These are phyloP conservation scores for Auxenochlorella pyrenoidosa DNA, from an alignment of 139 green algal species.

Conservation along the genomic window DNA sequence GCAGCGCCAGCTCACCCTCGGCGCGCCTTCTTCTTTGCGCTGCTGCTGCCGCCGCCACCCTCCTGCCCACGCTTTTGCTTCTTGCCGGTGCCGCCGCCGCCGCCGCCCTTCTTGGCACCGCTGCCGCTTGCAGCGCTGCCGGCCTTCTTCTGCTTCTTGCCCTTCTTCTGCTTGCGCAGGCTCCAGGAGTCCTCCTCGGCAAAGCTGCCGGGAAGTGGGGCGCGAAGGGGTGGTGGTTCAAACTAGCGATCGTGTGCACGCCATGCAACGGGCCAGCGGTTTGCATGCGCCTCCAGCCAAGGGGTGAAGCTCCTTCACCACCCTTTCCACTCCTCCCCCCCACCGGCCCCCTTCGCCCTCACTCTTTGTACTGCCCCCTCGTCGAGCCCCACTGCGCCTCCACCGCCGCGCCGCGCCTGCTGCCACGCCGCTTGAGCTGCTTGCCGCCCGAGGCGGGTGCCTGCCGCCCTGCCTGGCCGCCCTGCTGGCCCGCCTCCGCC, in stretches of 20 bases:
- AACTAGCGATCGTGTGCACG: too few species aligned
- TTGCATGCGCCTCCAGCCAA: too few species aligned
- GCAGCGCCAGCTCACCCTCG: not conserved
- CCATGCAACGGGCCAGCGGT: too few species aligned
- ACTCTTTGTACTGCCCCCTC: conserved; percentile 28
- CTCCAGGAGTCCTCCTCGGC: conserved; percentile 8
- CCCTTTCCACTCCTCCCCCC: too few species aligned
- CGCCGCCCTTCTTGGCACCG: not conserved
- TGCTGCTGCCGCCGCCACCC: not conserved
- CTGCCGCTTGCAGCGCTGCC: not conserved
- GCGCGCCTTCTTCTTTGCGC: conserved; percentile 14
- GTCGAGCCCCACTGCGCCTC: conserved; percentile 26
- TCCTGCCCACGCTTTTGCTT: conserved; percentile 13
- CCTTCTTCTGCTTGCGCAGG: conserved; percentile 34
- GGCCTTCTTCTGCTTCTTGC: not conserved
- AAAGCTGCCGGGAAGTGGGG: not conserved
- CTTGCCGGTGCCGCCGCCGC: not conserved
- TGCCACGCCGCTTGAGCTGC: conserved; percentile 20
- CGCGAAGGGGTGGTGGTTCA: not conserved
- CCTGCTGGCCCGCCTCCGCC: not conserved
- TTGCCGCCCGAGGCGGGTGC: not conserved
- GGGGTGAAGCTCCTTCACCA: too few species aligned
- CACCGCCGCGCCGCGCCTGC: not conserved
- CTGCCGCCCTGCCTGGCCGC: not conserved
- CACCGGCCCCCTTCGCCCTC: not conserved